Evolutionary conservation across 225 moss, liverwort and hornwort genomes (phyloP), one percentile per base, ranked within the genome.

Genomic region (Straminergon stramineum): DNA sequence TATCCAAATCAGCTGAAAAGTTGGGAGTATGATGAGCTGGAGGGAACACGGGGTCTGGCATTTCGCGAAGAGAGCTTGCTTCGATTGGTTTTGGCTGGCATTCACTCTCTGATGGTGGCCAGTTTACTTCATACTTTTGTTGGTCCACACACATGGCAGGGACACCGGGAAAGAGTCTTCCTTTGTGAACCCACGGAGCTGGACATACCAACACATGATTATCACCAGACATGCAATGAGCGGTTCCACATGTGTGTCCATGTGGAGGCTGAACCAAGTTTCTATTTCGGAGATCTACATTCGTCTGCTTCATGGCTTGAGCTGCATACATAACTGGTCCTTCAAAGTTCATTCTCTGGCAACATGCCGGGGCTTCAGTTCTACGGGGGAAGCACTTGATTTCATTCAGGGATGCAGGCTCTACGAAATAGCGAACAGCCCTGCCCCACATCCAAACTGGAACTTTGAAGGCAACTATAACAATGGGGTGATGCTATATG

Each of bases 1-100:
- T 93, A 60, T 99, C 94, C 31, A 96, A 41, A 77, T 95, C 96
- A 76, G 85, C 84, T 83, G 95, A 90, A 55, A 95, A 92, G 43
- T 53, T 91, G 32, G 89, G 19, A 79, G 71, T 52, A n/a, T 34
- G 62, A 82, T 88, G 89, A 81, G 85, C 63, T 76, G 93, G 91
- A 86, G 92, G 92, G 55, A 88, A 85, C 24, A 90, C 88, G 2
- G 90, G 92, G 41, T 93, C 86, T 39, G 91, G 92, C 91, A 93
- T 86, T 86, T 91, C 34, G 16, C 35, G 43, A 35, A 66, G 24
- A 56, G 83, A 75, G 63, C 32, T 87, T 56, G 81, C 86, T 66
- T 80, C 55, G 5, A 19, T 87, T 68, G 65, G 70, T 64, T 77
- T 85, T 56, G 60, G 24, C 28, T 90, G 84, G 63, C 51, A 77